Evolutionary conservation across 176 grass and related monocot species (phyloP), one percentile per base, ranked within the genome.

Genomic region (Zea luxurians): DNA sequence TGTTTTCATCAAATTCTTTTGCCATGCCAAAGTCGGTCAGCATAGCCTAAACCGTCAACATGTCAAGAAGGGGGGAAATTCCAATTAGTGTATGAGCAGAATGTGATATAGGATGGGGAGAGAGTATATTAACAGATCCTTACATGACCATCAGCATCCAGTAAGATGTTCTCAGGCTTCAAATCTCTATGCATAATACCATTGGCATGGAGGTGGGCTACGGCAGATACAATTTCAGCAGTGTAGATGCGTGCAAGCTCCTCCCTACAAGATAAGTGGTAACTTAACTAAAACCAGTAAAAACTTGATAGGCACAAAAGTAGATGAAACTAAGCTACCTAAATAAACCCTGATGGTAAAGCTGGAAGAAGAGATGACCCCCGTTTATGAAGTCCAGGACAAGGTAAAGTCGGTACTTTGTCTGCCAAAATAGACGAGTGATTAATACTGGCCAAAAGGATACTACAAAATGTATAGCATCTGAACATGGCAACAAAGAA

Each of bases 151-250:
- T 92, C 90, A 20, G 74, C 87, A 89, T 99, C 92, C 63, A 99
- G 60, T 57, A 99, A 87, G 63, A 99, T 99, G 81, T 99, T 99
- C 88, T 99, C 96, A 49, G 96, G 96, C 68, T 99, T 99, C 75
- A 99, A 90, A 85, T 99, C 96, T 83, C 96, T 90, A 79, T 99
- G 96, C 96, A 99, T 99, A 75, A 99, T 84, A 78, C 92, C 92
- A 83, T 89, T 99, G 44, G 72, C 90, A 80, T 99, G 96, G 77
- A 99, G 96, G 69, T 95, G 92, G 41, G 90, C 80, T 69, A 99
- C 92, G 20, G 96, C 88, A 66, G 90, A 99, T 13, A 99, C 90
- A 81, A 99, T 95, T 89, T 95, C 96, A 81, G 96, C 92, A 2
- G 92, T 74, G 68, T 99, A 99, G 41, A 91, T 71, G 63, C 92